Evolutionary conservation across 148 eudicot genomes (phyloP).

Genomic region (Rhododendron williamsianum): DNA sequence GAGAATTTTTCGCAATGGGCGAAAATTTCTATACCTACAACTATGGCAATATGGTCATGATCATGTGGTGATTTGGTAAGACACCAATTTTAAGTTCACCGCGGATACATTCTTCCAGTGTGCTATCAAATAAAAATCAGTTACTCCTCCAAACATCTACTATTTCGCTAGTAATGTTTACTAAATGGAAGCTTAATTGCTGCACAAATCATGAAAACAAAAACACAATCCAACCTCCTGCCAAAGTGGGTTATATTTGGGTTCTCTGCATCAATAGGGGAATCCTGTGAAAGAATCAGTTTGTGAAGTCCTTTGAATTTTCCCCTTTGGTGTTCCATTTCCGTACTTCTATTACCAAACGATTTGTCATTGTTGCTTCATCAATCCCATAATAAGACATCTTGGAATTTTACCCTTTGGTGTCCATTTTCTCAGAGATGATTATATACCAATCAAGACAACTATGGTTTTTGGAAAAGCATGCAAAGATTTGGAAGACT

Average conservation of each 20-base stretch:
- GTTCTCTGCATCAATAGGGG: not conserved
- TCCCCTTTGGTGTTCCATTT: not conserved
- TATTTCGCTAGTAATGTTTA: too few relatives aligned
- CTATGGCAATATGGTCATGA: too few relatives aligned
- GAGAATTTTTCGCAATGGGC: too few relatives aligned
- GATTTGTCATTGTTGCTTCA: too few relatives aligned
- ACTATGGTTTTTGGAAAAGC: not conserved
- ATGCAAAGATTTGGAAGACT: not conserved
- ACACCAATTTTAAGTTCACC: too few relatives aligned
- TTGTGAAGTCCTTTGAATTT: not conserved
- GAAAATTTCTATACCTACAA: too few relatives aligned
- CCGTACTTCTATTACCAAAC: too few relatives aligned
- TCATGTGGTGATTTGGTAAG: not conserved
- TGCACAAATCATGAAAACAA: too few relatives aligned
- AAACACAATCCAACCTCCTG: too few relatives aligned
- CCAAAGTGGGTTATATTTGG: not conserved
- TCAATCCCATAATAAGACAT: too few relatives aligned
- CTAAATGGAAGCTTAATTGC: too few relatives aligned
- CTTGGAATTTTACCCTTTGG: not conserved
- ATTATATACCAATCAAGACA: not conserved
- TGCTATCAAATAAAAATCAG: not conserved
- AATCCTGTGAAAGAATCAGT: not conserved
- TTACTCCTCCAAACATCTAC: too few relatives aligned
- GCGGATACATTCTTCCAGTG: not conserved
- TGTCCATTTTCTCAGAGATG: not conserved